Evolutionary conservation across 768 basidiomycete species (phyloP), one percentile per base, ranked within the genome.

Genomic region (Serendipita indica): DNA sequence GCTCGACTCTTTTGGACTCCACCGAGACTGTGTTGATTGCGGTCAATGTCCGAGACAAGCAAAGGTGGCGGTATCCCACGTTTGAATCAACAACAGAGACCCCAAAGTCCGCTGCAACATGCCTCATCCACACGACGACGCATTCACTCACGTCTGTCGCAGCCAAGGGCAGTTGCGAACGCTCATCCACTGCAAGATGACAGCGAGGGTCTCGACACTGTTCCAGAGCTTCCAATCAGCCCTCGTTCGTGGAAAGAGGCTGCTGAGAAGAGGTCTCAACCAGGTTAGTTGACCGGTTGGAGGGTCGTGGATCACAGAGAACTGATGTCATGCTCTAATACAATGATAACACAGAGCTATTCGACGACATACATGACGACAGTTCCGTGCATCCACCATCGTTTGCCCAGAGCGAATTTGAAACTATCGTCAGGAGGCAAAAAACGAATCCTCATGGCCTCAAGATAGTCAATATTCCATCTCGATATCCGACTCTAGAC

Each of bases 371-470:
- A 25, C 20, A 16, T 1, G 49, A 54, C 30, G 10, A 30, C n/a
- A 27, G 20, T 27, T 54, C 49, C 22, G 49, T 27, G 16, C 49
- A 54, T 54, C 77, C 75, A 0, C 75, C 77, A 1, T 71, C 77
- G 0, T 78, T 80, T 58, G 64, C 62, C 12, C 71, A 78, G 46
- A 72, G 73, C 0, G 79, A 76, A 60, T 80, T 75, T 64, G 78
- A 76, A 57, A 74, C 79, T 32, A 73, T 84, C 49, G 70, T 83
- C 1, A 78, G 83, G 16, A 74, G 80, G n/a, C 81, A 83, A 63
- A 74, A 79, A 13, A 66, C 69, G 35, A 75, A 77, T 5, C 74
- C 78, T 1, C 67, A 72, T 37, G 74, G 74, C 30, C 75, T 72
- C 34, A 76, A 73, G 60, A 64, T 67, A 41, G 69, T 68, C 3